These are phyloP conservation scores for Vanderwaltozyma yarrowii DNA, from an alignment of 805 yeast species.

Conservation along the genomic window DNA sequence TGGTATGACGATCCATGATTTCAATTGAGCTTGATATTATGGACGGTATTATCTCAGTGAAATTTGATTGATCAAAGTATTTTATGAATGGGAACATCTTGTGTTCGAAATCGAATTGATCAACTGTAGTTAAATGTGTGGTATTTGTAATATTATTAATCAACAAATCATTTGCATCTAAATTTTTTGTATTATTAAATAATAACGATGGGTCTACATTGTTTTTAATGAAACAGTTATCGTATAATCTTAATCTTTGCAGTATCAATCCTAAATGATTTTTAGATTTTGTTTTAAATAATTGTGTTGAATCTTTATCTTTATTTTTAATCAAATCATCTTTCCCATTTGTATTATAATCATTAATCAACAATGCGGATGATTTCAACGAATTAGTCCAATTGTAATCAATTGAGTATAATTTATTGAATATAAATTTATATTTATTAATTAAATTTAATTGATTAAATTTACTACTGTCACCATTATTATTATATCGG, in stretches of 20 bases:
- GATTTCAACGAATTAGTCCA: constrained; percentile 11
- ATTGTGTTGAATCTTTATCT: neutral
- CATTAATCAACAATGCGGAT: constrained; percentile 7
- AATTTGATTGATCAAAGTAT: constrained; percentile 2
- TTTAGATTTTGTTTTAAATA: neutral
- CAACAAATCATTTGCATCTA: no score
- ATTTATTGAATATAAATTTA: constrained; percentile 10
- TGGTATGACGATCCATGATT: no score
- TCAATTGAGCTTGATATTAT: no score
- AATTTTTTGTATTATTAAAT: no score
- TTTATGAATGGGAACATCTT: constrained; percentile 17
- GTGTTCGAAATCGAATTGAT: constrained; percentile 14
- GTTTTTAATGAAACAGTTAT: constrained; percentile 9
- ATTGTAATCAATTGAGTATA: constrained; percentile 8
- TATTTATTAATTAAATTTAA: constrained; percentile 4
- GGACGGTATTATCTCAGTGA: no score
- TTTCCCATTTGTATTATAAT: constrained; percentile 2
- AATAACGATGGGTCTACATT: neutral
- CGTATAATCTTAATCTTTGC: constrained; percentile 15
- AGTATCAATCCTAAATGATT: neutral
- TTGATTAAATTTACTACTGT: no score
- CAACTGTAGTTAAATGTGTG: neutral
- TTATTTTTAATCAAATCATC: neutral
- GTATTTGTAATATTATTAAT: no score
- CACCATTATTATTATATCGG: no score